Evolutionary conservation across 192 early-diverging fungal species (phyloP).

Genomic region (Backusella morwellensis): DNA sequence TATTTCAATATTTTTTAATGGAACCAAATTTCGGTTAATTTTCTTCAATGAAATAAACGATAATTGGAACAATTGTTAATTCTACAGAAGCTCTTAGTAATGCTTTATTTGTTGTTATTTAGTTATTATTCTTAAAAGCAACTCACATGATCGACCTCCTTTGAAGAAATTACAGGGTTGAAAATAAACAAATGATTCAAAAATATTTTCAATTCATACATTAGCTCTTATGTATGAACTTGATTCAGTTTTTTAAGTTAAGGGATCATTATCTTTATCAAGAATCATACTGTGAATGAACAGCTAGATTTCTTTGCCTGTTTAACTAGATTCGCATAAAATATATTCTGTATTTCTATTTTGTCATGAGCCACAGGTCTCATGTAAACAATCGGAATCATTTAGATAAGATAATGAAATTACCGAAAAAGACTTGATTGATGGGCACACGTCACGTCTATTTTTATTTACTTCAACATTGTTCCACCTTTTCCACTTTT

Average conservation of each 20-base stretch:
- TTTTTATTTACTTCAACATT: not conserved
- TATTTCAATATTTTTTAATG: not conserved
- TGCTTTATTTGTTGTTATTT: not conserved
- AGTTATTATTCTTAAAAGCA: not conserved
- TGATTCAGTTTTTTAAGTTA: not conserved
- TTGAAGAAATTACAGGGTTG: not conserved
- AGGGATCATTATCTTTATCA: not conserved
- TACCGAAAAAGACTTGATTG: not conserved
- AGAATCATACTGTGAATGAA: not conserved
- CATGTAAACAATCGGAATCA: not conserved
- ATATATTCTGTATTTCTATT: not conserved
- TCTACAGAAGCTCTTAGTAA: not conserved
- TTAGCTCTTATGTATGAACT: not conserved
- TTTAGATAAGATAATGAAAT: conserved; percentile 1
- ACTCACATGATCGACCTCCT: not conserved
- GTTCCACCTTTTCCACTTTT: not conserved
- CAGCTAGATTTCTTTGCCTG: not conserved
- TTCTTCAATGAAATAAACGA: not conserved
- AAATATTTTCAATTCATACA: not conserved
- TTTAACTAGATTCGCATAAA: not conserved
- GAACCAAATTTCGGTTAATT: not conserved
- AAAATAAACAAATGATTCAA: not conserved
- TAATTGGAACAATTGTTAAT: not conserved
- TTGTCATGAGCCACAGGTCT: not conserved
- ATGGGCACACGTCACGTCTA: not conserved